Conservation (phyloP, 805 yeast genomes). For the Saccharomycopsis sp. region DNA sequence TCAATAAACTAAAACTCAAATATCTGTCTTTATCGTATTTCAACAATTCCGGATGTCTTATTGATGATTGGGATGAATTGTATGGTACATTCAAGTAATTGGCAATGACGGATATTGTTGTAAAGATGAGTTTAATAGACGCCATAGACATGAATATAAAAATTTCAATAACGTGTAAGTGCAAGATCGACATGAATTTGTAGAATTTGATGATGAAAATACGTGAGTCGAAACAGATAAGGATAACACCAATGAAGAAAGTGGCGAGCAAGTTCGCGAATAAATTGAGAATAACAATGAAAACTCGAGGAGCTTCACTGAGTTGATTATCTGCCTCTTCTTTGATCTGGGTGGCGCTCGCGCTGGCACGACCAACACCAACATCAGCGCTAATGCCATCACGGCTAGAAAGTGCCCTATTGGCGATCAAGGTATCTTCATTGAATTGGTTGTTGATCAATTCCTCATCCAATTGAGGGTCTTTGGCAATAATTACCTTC, state of each 20-base stretch:
- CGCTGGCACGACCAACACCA: too few relatives aligned
- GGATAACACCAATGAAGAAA: neutral
- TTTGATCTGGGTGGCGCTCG: too few relatives aligned
- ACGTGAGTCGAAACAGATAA: neutral
- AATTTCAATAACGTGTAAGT: neutral
- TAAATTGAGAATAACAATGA: neutral
- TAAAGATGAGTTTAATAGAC: neutral
- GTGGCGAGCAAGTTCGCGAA: neutral
- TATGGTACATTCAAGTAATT: neutral
- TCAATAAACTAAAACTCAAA: neutral
- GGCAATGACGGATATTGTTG: neutral
- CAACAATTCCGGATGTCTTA: neutral
- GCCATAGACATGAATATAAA: neutral
- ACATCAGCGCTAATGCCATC: too few relatives aligned
- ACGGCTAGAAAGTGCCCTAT: too few relatives aligned
- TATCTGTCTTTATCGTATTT: neutral
- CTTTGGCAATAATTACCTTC: too few relatives aligned
- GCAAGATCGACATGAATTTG: neutral
- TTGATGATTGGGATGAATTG: neutral
- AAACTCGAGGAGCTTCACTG: neutral
- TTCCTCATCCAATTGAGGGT: too few relatives aligned
- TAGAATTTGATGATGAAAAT: neutral
- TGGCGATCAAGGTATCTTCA: too few relatives aligned
- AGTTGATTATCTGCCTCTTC: too few relatives aligned
- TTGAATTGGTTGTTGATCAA: too few relatives aligned